Evolutionary conservation across 164 flowering plant genomes (phyloP).

Genomic region (Berberis thunbergii): DNA sequence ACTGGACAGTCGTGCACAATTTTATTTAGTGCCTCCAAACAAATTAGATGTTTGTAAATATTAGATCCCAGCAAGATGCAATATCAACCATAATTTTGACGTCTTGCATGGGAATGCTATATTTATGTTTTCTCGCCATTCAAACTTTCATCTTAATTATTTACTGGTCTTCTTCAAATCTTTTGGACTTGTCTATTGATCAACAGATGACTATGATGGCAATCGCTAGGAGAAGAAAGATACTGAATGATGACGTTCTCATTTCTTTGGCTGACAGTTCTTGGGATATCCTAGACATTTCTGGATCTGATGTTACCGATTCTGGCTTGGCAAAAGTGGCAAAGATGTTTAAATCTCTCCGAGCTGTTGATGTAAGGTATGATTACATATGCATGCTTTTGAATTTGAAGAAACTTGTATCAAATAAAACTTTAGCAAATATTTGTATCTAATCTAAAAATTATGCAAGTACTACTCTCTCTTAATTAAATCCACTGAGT

Average conservation of each 20-base stretch:
- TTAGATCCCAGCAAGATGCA: no score
- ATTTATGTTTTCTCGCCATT: background rate
- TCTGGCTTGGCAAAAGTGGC: constrained; percentile 56
- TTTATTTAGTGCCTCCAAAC: no score
- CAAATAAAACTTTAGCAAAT: no score
- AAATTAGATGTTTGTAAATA: no score
- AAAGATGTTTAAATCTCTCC: constrained; percentile 42
- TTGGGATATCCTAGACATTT: constrained; percentile 78
- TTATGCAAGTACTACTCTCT: no score
- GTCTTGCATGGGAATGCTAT: no score
- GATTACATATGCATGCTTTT: background rate
- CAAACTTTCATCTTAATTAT: background rate
- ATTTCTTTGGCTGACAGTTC: constrained; percentile 64
- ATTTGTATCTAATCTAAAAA: no score
- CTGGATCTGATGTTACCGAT: constrained; percentile 81
- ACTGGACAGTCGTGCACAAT: no score
- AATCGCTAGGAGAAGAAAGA: constrained; percentile 72
- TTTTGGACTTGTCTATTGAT: constrained; percentile 9
- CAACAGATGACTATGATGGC: constrained; percentile 61
- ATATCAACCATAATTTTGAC: no score
- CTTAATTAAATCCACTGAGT: no score
- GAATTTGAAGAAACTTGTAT: background rate
- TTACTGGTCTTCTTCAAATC: background rate
- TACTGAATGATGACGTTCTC: constrained; percentile 65
- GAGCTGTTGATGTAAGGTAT: constrained; percentile 81